Base-by-base conservation (phyloP, 208 protist genomes). In the Acanthamoeba healyi region DNA sequence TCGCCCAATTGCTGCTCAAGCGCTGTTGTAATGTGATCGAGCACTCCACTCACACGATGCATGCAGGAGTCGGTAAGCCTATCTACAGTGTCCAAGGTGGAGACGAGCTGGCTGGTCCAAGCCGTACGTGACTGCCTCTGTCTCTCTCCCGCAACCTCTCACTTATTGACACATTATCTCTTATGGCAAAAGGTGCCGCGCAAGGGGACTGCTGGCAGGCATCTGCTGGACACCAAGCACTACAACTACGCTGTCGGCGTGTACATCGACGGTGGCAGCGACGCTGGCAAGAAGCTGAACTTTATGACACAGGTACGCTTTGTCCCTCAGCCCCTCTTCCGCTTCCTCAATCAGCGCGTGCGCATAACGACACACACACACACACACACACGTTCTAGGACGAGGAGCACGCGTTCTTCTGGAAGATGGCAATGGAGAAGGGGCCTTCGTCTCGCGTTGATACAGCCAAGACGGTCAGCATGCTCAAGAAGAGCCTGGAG, bases 401-500 rank as follows among this genome's bases (percentile, higher is more conserved):
- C 24, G 70, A 79, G 19, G 70, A 79, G 15, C 70, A 79, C 0
- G 70, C 70, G 22, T 24, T 46, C 38, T 79, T 79, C 36, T 79
- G 70, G 70, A 79, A 79, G 7, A 26, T 14, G 17, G 38, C 29
- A 9, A 32, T 79, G 3, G 70, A 79, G n/a, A 44, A 44, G 14
- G 70, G 36, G 19, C 70, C 70, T 5, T 44, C 36, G 0, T 79
- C 70, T 3, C 70, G 70, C 17, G 10, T 79, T 7, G 70, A 79
- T 36, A 79, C 70, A 5, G n/a, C 70, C 19, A 79, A 79, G 70
- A 79, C 70, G 36, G 70, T 46, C 32, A 79, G 7, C 9, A 10
- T 79, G 34, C 70, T 79, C 38, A 79, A 46, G 38, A 79, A 79
- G 36, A 79, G 70, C 29, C 70, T 79, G 17, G 70, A 79, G 36